Base-by-base conservation (phyloP, 2,329 filamentous ascomycete species). In the Hymenoscyphus repandus region DNA sequence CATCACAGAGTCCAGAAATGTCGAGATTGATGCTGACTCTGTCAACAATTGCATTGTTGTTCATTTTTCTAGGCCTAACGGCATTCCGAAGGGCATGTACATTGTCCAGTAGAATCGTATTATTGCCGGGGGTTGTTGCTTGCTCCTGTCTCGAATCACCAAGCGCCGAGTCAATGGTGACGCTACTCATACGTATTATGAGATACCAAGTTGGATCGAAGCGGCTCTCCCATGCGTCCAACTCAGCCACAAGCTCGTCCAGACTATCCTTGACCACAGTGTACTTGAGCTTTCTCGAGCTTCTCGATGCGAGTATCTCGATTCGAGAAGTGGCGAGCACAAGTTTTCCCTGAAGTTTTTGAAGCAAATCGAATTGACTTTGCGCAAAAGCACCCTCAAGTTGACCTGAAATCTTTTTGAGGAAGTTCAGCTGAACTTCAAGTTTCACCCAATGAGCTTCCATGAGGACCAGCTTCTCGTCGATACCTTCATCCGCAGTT, bases 171-270 rank as follows among this genome's bases (percentile, higher is more conserved):
- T 60, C 56, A 37, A 62, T 54, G 17, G 36, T 20, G 11, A 40
- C 18, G 20, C 18, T 39, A 3, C 45, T 43, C 46, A 58, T 56
- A 12, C 46, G 51, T 40, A 59, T 57, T 20, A 58, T 56, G 40
- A 61, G 45, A 2, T 57, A 50, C 60, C 60, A 61, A 22, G 50
- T 45, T 7, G 58, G 58, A 34, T 63, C 60, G 39, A 50, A 63
- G 40, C 50, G 46, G 1, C 33, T 39, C 43, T 60, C 56, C 60
- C 60, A 62, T 18, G 52, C 53, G 39, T 62, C 58, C 3, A 62
- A 40, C 5, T 62, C 60, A 3, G 53, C 50, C 4, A 59, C 39
- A 40, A 58, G 54, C 6, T 32, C 40, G 5, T 53, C 5, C 2
- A 62, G 45, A 6, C 37, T 18, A 3, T 53, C 44, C 31, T 57